phyloP scores from a whole-genome alignment of 1,284 basidiomycete species.

The Marasmius tenuissimus region DNA sequence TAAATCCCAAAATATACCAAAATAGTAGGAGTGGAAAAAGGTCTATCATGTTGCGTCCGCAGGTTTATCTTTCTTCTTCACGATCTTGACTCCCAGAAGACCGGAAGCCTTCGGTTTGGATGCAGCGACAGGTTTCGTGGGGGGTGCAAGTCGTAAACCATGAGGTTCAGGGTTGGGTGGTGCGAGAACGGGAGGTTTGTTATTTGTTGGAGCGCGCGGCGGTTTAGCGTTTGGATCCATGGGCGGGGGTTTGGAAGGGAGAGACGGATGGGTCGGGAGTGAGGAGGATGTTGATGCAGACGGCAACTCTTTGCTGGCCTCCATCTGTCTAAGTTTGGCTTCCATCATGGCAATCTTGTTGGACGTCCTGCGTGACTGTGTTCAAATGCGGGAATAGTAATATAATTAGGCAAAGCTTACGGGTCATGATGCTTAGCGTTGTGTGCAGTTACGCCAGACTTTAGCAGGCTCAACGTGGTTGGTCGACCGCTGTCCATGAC shows the following conservation, averaged over 20 bases:
- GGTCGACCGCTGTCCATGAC: constrained; percentile 67
- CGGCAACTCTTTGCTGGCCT: constrained; percentile 33
- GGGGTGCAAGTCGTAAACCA: background rate
- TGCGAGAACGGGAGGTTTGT: background rate
- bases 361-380: constrained; percentile 55
- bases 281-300: constrained; percentile 13
- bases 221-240: background rate
- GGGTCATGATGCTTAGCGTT: constrained; percentile 42
- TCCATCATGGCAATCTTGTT: constrained; percentile 95
- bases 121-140: background rate
- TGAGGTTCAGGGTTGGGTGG: background rate
- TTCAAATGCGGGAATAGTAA: background rate
- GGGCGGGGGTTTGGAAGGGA: constrained; percentile 48
- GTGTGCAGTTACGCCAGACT: constrained; percentile 61
- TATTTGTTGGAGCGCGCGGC: background rate
- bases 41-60: background rate
- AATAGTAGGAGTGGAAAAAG: background rate
- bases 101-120: background rate
- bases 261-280: constrained; percentile 44
- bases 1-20: background rate
- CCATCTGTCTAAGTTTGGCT: constrained; percentile 87
- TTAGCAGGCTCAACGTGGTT: constrained; percentile 86
- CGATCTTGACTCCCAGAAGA: constrained; percentile 12
- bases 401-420: constrained; percentile 41
- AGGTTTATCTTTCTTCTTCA: constrained; percentile 8